phyloP scores from a whole-genome alignment of 306 rosid genomes.

The Rosa persica region DNA sequence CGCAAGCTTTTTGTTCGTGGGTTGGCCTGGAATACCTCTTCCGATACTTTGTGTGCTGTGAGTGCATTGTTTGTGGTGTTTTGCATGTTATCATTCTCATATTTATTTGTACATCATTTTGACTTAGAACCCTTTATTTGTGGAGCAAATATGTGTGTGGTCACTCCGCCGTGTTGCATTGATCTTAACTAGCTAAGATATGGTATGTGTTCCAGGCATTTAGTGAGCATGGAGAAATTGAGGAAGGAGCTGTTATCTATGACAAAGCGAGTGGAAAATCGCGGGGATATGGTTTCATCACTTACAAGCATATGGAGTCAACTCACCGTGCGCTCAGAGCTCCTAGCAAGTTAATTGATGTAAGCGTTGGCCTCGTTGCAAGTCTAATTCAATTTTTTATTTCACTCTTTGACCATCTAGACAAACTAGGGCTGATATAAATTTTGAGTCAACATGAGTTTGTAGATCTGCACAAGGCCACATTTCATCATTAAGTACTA shows the following conservation, averaged over 20 bases:
- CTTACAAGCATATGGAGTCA: constrained; percentile 72
- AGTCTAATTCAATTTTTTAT: neutral
- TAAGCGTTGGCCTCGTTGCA: constrained; percentile 29
- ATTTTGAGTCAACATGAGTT: neutral
- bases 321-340: constrained; percentile 68
- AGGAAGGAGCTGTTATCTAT: constrained; percentile 73
- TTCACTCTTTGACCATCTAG: neutral
- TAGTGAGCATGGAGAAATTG: constrained; percentile 75
- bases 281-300: constrained; percentile 81
- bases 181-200: no score
- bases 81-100: constrained; percentile 30
- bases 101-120: no score
- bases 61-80: constrained; percentile 47
- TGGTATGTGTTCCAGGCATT: constrained; percentile 47
- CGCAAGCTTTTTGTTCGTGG: constrained; percentile 95
- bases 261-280: constrained; percentile 67
- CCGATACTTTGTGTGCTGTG: constrained; percentile 56
- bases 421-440: neutral
- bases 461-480: neutral
- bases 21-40: constrained; percentile 76
- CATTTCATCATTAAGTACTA: neutral
- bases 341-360: constrained; percentile 80
- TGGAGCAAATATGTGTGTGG: neutral
- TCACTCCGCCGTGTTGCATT: neutral
- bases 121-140: constrained; percentile 9